phyloP scores from a whole-genome alignment of 1,139 yeast species.

The Debaryomyces sp. region DNA sequence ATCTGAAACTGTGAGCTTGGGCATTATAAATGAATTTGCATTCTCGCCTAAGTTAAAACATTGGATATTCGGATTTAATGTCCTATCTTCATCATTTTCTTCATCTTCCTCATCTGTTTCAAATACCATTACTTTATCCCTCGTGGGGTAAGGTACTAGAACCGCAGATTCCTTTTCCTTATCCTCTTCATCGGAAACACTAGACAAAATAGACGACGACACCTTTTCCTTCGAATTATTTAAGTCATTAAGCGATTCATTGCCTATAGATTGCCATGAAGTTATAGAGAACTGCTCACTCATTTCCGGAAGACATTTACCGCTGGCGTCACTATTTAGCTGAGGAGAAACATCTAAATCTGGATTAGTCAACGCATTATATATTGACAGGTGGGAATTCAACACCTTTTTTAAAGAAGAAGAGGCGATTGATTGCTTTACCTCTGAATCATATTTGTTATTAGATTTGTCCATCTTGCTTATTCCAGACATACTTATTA shows the following conservation, averaged over 20 bases:
- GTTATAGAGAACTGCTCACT: slow-evolving; percentile 17
- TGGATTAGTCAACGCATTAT: slow-evolving; percentile 44
- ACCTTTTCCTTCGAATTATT: slow-evolving; percentile 5
- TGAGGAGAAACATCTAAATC: slow-evolving; percentile 36
- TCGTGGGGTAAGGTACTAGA: slow-evolving; percentile 16
- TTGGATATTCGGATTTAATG: slow-evolving; percentile 8
- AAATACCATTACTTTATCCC: slow-evolving; percentile 35
- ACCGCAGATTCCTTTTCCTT: slow-evolving; percentile 21
- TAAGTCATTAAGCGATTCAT: slow-evolving; percentile 10
- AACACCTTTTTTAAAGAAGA: slow-evolving; percentile 24
- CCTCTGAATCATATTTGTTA: background rate
- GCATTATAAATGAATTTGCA: slow-evolving; percentile 40
- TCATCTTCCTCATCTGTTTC: slow-evolving; percentile 47
- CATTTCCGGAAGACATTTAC: slow-evolving; percentile 14
- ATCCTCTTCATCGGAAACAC: slow-evolving; percentile 29
- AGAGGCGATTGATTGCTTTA: background rate
- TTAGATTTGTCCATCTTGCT: background rate
- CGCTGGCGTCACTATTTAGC: slow-evolving; percentile 4
- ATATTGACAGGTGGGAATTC: slow-evolving; percentile 43
- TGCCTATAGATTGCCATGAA: slow-evolving; percentile 27
- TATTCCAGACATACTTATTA: background rate
- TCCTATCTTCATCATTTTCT: slow-evolving; percentile 20
- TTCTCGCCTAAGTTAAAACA: slow-evolving; percentile 13
- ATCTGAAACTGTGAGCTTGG: slow-evolving; percentile 32
- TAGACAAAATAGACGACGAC: slow-evolving; percentile 28